Base-by-base conservation (phyloP, 169 alveolate genomes). In the Toxoplasma gondii region DNA sequence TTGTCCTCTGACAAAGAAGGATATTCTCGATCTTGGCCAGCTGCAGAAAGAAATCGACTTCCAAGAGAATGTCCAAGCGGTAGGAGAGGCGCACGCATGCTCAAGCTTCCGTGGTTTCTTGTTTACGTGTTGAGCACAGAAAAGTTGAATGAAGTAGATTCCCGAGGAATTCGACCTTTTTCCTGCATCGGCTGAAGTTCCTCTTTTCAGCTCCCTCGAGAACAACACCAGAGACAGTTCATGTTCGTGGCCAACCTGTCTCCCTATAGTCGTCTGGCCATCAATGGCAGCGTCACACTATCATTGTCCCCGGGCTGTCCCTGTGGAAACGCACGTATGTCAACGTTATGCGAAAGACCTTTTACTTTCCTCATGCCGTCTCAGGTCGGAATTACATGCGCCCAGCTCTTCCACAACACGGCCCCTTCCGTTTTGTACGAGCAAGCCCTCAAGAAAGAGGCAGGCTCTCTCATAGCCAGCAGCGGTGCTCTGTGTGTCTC, bases 401-500 rank as follows among this genome's bases (percentile, higher is more conserved):
- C 90, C 24, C 90, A 49, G 67, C 39, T 94, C 9, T 94, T 90
- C 45, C 96, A 94, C 92, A 94, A 94, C 91, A 54, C 96, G 41
- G 49, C 95, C 43, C 95, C 96, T 10, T 67, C 95, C 16, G 49
- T 82, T 36, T 84, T 94, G 74, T 97, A 97, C 49, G 98, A 97
- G 88, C 95, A 96, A 94, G 98, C 98, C n/a, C 94, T 97, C 80
- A 92, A 94, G 83, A 95, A 96, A 93, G 98, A 97, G 87, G 91
- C 96, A 22, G 96, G 96, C 91, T 96, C 98, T 34, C 96, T 88
- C 58, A 96, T 98, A 49, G 96, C 97, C 10, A 96, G 97, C 93
- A 97, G 97, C 10, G 99, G 99, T 10, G 99, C 99, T 9, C 92
- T 98, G 43, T 96, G 98, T 88, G 96, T 97, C 88, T 91, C 88